These are phyloP conservation scores for Neofusicoccum kwambonambiense DNA, from an alignment of 2,329 filamentous ascomycete genomes.

Conservation along the genomic window DNA sequence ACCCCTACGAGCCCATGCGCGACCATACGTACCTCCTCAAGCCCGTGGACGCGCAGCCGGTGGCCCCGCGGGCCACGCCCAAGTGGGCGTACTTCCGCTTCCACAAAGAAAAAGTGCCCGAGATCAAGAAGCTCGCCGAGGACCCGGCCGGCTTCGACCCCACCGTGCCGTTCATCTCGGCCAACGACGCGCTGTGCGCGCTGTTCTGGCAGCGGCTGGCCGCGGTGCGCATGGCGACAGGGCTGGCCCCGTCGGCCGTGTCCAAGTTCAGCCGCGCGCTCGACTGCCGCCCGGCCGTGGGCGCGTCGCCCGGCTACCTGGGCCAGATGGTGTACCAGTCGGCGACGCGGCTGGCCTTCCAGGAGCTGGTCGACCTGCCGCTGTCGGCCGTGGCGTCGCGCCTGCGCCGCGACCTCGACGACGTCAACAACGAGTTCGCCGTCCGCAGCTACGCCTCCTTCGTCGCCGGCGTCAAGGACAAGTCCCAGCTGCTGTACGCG, in stretches of 20 bases:
- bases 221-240: slow-evolving; percentile 23
- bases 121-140: slow-evolving; percentile 23
- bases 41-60: slow-evolving; percentile 9
- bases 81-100: slow-evolving; percentile 27
- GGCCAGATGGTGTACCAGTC: slow-evolving; percentile 30
- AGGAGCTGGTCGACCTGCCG: slow-evolving; percentile 23
- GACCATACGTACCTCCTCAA: slow-evolving; percentile 21
- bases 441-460: slow-evolving; percentile 33
- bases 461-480: slow-evolving; percentile 28
- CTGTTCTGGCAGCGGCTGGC: slow-evolving; percentile 36
- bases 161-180: slow-evolving; percentile 26
- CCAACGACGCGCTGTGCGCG: slow-evolving; percentile 34
- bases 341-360: slow-evolving; percentile 23
- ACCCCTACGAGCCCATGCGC: slow-evolving; percentile 21
- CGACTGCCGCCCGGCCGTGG: slow-evolving; percentile 27
- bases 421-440: slow-evolving; percentile 25
- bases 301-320: slow-evolving; percentile 29
- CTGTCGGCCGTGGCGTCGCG: slow-evolving; percentile 21
- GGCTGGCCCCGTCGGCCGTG: slow-evolving; percentile 20
- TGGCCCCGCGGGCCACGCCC: slow-evolving; percentile 14
- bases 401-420: slow-evolving; percentile 26
- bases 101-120: slow-evolving; percentile 17
- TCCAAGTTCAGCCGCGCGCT: slow-evolving; percentile 31
- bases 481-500: slow-evolving; percentile 27
- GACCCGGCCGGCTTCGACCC: slow-evolving; percentile 23